Conservation (phyloP, 306 rosid species). For the Vigna trinervia region DNA sequence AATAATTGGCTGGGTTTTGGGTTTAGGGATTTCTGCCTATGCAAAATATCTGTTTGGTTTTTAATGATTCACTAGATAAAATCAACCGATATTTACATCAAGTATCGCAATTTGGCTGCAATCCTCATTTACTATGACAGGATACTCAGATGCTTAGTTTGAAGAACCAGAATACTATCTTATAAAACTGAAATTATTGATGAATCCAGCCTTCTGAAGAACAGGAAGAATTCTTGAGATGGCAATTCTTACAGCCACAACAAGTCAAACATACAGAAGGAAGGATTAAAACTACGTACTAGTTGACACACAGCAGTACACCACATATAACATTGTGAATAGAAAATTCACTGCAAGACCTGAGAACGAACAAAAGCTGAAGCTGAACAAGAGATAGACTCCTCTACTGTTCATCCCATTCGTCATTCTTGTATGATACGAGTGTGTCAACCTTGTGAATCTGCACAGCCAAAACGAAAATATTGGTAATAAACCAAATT, state of each 20-base stretch:
- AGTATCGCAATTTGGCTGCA: background rate
- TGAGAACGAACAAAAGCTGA: background rate
- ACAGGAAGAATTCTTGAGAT: slow-evolving; percentile 5
- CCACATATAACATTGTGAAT: slow-evolving; percentile 60
- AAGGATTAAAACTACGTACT: background rate
- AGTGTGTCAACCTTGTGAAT: slow-evolving; percentile 94
- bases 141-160: background rate
- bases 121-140: background rate
- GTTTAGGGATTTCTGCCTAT: too few species aligned
- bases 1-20: too few species aligned
- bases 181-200: slow-evolving; percentile 1
- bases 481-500: background rate
- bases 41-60: too few species aligned
- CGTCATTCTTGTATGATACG: slow-evolving; percentile 96
- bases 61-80: too few species aligned
- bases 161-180: background rate
- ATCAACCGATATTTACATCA: background rate
- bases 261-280: slow-evolving; percentile 25
- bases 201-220: background rate
- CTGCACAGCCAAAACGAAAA: slow-evolving; percentile 56
- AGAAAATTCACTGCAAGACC: slow-evolving; percentile 53
- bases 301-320: slow-evolving; percentile 22
- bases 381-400: background rate
- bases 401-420: slow-evolving; percentile 75
- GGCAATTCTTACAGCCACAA: slow-evolving; percentile 33